Evolutionary conservation across 495 filamentous ascomycete genomes (phyloP).

Genomic region (Lasiosphaeria hispida): DNA sequence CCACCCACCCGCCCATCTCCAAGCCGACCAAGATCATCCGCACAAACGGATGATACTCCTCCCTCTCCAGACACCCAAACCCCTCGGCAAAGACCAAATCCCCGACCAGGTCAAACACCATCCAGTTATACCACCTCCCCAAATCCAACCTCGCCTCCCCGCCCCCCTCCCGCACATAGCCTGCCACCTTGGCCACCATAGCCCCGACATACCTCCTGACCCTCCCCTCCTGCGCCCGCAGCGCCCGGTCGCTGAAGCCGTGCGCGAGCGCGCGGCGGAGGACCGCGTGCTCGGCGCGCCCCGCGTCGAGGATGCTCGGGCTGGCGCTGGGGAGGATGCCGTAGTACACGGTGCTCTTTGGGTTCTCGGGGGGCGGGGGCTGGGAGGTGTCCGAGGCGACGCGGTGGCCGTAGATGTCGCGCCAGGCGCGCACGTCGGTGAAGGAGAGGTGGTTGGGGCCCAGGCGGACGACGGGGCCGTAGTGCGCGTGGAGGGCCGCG

Average conservation of each 20-base stretch:
- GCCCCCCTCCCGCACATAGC: conserved; percentile 12
- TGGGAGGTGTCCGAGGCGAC: not conserved
- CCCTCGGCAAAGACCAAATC: not conserved
- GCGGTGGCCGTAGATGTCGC: conserved; percentile 52
- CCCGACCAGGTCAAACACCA: not conserved
- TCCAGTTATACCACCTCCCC: not conserved
- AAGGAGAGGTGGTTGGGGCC: conserved; percentile 54
- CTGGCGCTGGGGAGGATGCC: not conserved
- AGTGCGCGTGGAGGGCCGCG: conserved; percentile 39
- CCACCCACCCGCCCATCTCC: not conserved
- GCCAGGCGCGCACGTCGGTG: conserved; percentile 47
- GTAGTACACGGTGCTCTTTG: conserved; percentile 36
- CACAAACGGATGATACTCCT: not conserved
- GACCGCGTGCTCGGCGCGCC: conserved; percentile 33
- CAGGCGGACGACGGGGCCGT: conserved; percentile 52
- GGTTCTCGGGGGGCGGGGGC: conserved; percentile 19
- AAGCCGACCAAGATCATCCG: not conserved
- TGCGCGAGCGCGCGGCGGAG: conserved; percentile 41
- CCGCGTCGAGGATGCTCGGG: conserved; percentile 20
- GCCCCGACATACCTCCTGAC: conserved; percentile 34
- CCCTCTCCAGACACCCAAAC: conserved; percentile 1
- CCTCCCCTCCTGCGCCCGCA: conserved; percentile 34
- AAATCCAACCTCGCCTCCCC: conserved; percentile 5
- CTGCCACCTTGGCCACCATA: conserved; percentile 32
- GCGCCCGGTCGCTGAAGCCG: conserved; percentile 43